These are phyloP conservation scores for Senna tora DNA, from an alignment of 306 rosid species.

Conservation along the genomic window DNA sequence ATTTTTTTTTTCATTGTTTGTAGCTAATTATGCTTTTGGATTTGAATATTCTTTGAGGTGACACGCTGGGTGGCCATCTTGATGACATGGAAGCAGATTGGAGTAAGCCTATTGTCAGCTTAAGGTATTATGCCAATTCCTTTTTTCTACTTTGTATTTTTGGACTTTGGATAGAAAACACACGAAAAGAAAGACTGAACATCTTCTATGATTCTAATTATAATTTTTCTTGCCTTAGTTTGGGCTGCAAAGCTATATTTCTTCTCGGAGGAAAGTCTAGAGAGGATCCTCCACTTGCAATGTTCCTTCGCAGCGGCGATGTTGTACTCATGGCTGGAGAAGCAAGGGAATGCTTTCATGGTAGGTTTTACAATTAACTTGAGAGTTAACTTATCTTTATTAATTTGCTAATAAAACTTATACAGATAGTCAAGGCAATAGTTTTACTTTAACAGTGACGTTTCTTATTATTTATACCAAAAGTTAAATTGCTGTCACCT, in stretches of 20 bases:
- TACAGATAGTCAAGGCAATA: constrained; percentile 1
- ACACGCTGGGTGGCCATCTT: constrained; percentile 91
- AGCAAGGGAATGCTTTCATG: constrained; percentile 93
- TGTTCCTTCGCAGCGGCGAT: constrained; percentile 97
- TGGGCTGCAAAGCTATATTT: constrained; percentile 96
- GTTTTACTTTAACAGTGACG: neutral
- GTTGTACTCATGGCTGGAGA: constrained; percentile 94
- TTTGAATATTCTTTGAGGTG: constrained; percentile 53
- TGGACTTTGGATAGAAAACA: constrained; percentile 11
- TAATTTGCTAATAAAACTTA: neutral
- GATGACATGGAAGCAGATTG: constrained; percentile 98
- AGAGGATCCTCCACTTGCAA: constrained; percentile 80
- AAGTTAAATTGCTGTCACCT: no score
- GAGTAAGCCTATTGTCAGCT: constrained; percentile 87
- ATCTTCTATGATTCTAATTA: constrained; percentile 32
- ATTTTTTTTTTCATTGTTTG: neutral
- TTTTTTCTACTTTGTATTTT: neutral
- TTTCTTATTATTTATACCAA: constrained; percentile 19
- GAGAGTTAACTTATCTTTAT: neutral
- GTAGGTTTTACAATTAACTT: constrained; percentile 48
- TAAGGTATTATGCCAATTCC: constrained; percentile 59
- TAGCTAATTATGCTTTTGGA: neutral
- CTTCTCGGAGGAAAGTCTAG: constrained; percentile 88
- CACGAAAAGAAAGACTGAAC: constrained; percentile 14
- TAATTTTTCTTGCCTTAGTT: constrained; percentile 47